phyloP scores from a whole-genome alignment of 192 early-diverging fungal genomes.

The Coemansia sp. region DNA sequence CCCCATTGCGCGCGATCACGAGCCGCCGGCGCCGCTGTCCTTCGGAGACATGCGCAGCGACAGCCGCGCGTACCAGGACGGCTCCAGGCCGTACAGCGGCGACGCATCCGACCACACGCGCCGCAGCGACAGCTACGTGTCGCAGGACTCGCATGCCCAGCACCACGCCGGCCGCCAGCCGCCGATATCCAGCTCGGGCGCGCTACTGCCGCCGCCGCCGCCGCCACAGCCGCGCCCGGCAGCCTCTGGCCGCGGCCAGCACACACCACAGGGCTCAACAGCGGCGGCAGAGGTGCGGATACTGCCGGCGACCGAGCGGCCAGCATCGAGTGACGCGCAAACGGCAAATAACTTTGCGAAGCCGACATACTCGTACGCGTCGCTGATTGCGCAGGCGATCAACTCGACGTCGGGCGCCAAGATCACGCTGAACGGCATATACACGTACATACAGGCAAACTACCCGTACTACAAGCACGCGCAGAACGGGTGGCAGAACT shows the following conservation, averaged over 20 bases:
- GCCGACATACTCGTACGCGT: slow-evolving; percentile 85
- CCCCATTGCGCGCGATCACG: slow-evolving; percentile 2
- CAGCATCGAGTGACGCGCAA: slow-evolving; percentile 2
- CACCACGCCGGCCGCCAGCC: background rate
- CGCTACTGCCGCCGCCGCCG: too few species aligned
- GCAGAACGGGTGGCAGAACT: slow-evolving; percentile 95
- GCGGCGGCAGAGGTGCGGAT: slow-evolving; percentile 26
- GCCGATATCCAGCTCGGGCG: too few species aligned
- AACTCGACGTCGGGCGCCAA: slow-evolving; percentile 65
- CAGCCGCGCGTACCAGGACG: background rate
- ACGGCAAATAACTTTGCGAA: slow-evolving; percentile 41
- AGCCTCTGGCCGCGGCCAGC: too few species aligned
- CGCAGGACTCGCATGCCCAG: slow-evolving; percentile 4
- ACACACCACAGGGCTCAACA: background rate
- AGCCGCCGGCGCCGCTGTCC: slow-evolving; percentile 36
- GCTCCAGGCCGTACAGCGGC: background rate
- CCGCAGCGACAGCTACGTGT: background rate
- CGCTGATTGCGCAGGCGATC: slow-evolving; percentile 89
- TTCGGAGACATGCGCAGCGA: slow-evolving; percentile 16
- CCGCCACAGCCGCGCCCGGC: too few species aligned
- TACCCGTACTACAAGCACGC: slow-evolving; percentile 88
- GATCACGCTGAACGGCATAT: slow-evolving; percentile 87
- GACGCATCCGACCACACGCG: background rate
- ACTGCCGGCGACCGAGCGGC: slow-evolving; percentile 41
- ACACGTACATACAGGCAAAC: slow-evolving; percentile 75